These are phyloP conservation scores for Danielia oregonensis DNA, from an alignment of 805 yeast species.

Conservation along the genomic window DNA sequence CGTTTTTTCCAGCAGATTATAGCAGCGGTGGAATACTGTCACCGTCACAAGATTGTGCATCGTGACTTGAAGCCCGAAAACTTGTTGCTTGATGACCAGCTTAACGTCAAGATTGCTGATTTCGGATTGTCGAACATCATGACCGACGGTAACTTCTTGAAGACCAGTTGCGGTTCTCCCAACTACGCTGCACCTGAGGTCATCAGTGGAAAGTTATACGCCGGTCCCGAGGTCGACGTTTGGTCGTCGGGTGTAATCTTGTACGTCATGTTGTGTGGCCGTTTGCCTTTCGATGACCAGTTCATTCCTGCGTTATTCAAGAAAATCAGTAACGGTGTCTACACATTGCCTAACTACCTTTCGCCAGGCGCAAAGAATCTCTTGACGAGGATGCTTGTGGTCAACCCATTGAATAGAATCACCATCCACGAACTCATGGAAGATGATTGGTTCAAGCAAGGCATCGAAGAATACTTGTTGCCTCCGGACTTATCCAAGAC, in stretches of 20 bases:
- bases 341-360: conserved; percentile 81
- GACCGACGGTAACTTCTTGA: conserved; percentile 96
- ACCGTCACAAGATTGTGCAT: conserved; percentile 93
- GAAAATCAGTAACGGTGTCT: conserved; percentile 89
- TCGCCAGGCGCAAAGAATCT: conserved; percentile 82
- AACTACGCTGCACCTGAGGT: conserved; percentile 98
- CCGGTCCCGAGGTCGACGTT: conserved; percentile 97
- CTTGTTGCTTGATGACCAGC: conserved; percentile 78
- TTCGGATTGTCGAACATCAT: conserved; percentile 91
- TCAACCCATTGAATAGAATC: conserved; percentile 89
- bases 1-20: conserved; percentile 94
- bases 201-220: conserved; percentile 88
- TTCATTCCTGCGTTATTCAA: conserved; percentile 91
- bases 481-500: conserved; percentile 49
- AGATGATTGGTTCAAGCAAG: conserved; percentile 89
- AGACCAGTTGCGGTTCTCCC: conserved; percentile 95
- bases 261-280: conserved; percentile 93
- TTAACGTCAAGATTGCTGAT: conserved; percentile 94
- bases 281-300: conserved; percentile 95
- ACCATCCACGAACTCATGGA: conserved; percentile 90
- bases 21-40: conserved; percentile 95
- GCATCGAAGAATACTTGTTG: conserved; percentile 72
- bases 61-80: conserved; percentile 97
- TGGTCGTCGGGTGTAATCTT: conserved; percentile 97
- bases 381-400: conserved; percentile 87